A percentile compares a stretch with the other conserved stretches of the same genome.
phyloP scores from a whole-genome alignment of 2,329 filamentous ascomycete species.

The Lecanosticta acicola region DNA sequence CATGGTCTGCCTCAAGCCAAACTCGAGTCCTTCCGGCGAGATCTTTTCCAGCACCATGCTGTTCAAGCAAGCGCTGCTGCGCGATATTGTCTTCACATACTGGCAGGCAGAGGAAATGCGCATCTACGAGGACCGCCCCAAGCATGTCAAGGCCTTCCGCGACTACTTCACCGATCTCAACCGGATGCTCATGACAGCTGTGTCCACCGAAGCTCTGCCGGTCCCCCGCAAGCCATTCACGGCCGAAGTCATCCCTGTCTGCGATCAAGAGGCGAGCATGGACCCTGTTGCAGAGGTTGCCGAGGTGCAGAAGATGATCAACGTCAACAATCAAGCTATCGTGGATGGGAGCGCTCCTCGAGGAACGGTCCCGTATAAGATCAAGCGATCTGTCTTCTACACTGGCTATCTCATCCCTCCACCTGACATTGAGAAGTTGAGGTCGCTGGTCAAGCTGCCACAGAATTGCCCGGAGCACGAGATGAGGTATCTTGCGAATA shows the following conservation, averaged over 20 bases:
- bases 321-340: slow-evolving; percentile 68
- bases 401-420: slow-evolving; percentile 81
- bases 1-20: slow-evolving; percentile 80
- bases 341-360: slow-evolving; percentile 41
- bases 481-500: slow-evolving; percentile 77
- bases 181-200: slow-evolving; percentile 44
- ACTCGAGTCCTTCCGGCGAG: slow-evolving; percentile 72
- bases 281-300: slow-evolving; percentile 74
- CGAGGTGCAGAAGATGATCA: slow-evolving; percentile 83
- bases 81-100: slow-evolving; percentile 80
- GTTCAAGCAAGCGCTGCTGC: slow-evolving; percentile 85
- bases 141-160: slow-evolving; percentile 72
- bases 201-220: slow-evolving; percentile 19
- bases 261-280: slow-evolving; percentile 66
- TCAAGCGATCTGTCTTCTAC: slow-evolving; percentile 85
- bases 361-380: slow-evolving; percentile 52
- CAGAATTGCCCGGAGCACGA: slow-evolving; percentile 60
- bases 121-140: slow-evolving; percentile 59
- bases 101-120: slow-evolving; percentile 72
- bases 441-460: slow-evolving; percentile 63
- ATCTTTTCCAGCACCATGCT: slow-evolving; percentile 76
- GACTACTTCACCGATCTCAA: slow-evolving; percentile 81
- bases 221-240: slow-evolving; percentile 58
- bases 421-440: slow-evolving; percentile 65
- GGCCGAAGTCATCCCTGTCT: slow-evolving; percentile 80